These are phyloP conservation scores for Porodaedalea pini DNA, from an alignment of 1,284 basidiomycete genomes.

Conservation along the genomic window DNA sequence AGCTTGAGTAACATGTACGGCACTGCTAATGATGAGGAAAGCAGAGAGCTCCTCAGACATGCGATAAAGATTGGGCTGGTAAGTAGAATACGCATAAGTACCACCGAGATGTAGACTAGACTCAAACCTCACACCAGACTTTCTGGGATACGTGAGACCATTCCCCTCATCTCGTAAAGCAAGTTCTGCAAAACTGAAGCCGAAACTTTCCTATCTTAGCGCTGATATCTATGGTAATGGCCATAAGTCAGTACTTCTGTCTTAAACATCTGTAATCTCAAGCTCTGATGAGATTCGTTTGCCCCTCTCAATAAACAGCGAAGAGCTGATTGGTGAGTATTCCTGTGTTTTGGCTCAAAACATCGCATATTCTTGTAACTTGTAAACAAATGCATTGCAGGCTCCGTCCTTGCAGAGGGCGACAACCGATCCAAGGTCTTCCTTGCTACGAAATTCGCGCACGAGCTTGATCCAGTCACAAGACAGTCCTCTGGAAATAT, in stretches of 20 bases:
- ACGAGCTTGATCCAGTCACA: slow-evolving; percentile 14
- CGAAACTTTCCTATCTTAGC: neutral
- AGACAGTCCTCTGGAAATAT: slow-evolving; percentile 12
- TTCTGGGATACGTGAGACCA: slow-evolving; percentile 21
- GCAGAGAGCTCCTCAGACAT: slow-evolving; percentile 20
- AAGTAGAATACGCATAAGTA: neutral
- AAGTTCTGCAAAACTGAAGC: neutral
- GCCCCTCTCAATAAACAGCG: slow-evolving; percentile 13
- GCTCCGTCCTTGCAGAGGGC: slow-evolving; percentile 19
- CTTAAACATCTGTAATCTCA: neutral
- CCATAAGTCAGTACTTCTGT: slow-evolving; percentile 18
- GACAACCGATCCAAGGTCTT: slow-evolving; percentile 25
- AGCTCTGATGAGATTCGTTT: neutral
- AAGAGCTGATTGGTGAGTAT: slow-evolving; percentile 18
- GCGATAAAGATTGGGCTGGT: slow-evolving; percentile 20
- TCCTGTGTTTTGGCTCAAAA: neutral
- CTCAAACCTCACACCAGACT: neutral
- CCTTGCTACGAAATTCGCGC: slow-evolving; percentile 25
- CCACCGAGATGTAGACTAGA: neutral
- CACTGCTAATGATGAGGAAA: slow-evolving; percentile 20
- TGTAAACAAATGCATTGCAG: neutral
- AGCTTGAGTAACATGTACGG: slow-evolving; percentile 21
- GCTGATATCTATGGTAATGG: slow-evolving; percentile 22
- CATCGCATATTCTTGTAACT: neutral
- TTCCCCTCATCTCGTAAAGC: neutral